Evolutionary conservation across 1,284 basidiomycete genomes (phyloP).

Genomic region (Fomitiporia mediterranea): DNA sequence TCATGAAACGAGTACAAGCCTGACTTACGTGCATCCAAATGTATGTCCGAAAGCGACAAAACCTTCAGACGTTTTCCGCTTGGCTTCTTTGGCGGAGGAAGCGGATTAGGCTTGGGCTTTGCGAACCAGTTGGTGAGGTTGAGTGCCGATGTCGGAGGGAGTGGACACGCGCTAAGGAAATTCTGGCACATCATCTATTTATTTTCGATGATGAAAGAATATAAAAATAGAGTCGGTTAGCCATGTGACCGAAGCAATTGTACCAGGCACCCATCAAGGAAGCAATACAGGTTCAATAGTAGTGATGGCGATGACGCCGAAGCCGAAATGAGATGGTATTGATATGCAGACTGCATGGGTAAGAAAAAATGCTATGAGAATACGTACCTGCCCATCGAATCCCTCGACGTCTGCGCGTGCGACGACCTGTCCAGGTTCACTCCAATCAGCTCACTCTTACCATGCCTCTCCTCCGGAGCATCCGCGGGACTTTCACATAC

Average conservation of each 20-base stretch:
- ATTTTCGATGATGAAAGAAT: not conserved
- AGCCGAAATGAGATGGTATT: not conserved
- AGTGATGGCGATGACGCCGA: not conserved
- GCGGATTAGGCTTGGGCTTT: conserved; percentile 64
- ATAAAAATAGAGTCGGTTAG: not conserved
- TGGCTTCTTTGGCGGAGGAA: conserved; percentile 47
- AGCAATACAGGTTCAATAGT: conserved; percentile 16
- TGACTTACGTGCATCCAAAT: conserved; percentile 62
- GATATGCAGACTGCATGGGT: too few relatives aligned
- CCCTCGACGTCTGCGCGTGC: conserved; percentile 62
- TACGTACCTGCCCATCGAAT: conserved; percentile 60
- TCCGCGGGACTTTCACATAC: conserved; percentile 30
- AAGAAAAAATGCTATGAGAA: conserved; percentile 24
- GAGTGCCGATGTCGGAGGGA: conserved; percentile 47
- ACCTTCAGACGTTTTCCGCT: conserved; percentile 68
- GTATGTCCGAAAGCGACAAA: conserved; percentile 73
- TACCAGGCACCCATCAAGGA: not conserved
- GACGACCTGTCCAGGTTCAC: conserved; percentile 49
- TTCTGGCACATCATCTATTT: conserved; percentile 49
- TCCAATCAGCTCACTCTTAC: not conserved
- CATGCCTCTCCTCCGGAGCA: not conserved
- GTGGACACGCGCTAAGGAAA: conserved; percentile 47
- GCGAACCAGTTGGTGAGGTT: conserved; percentile 54
- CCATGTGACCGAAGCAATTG: not conserved
- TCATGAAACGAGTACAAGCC: too few relatives aligned